Evolutionary conservation across 805 yeast species (phyloP).

Genomic region (Candida palmyrensis): DNA sequence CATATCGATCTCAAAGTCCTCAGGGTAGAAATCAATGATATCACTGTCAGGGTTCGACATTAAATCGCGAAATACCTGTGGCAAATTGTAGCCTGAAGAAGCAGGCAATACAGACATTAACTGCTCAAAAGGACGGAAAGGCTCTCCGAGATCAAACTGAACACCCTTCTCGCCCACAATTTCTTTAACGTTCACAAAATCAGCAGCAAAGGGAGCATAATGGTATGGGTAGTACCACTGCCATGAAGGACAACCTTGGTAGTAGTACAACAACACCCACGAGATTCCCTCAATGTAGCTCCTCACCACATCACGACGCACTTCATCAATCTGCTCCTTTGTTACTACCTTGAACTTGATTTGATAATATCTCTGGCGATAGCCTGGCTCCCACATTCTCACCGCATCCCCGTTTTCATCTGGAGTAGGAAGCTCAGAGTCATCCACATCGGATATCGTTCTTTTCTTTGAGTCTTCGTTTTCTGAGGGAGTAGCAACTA

Average conservation of each 20-base stretch:
- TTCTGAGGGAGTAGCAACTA: slow-evolving; percentile 16
- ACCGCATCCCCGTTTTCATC: slow-evolving; percentile 44
- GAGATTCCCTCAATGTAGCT: slow-evolving; percentile 90
- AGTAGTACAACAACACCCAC: slow-evolving; percentile 93
- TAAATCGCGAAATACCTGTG: slow-evolving; percentile 71
- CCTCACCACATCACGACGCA: slow-evolving; percentile 56
- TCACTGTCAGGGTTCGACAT: slow-evolving; percentile 79
- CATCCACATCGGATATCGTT: slow-evolving; percentile 15
- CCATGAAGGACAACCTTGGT: slow-evolving; percentile 99
- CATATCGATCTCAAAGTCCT: slow-evolving; percentile 85
- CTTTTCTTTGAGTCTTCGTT: slow-evolving; percentile 11
- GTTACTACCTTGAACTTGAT: slow-evolving; percentile 61
- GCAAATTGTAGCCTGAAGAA: slow-evolving; percentile 82
- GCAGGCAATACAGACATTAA: slow-evolving; percentile 94
- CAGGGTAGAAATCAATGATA: slow-evolving; percentile 88
- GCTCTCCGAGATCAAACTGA: slow-evolving; percentile 61
- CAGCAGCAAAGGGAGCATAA: slow-evolving; percentile 96
- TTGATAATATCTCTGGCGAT: slow-evolving; percentile 72
- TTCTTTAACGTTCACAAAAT: slow-evolving; percentile 55
- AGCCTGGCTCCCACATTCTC: slow-evolving; percentile 83
- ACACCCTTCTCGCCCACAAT: slow-evolving; percentile 43
- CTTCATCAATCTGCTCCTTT: slow-evolving; percentile 48
- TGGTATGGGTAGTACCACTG: slow-evolving; percentile 96
- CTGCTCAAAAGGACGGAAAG: slow-evolving; percentile 89
- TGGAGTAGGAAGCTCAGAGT: slow-evolving; percentile 16